Conservation (phyloP, 75 land plant genomes). For the Isoetes taiwanensis region DNA sequence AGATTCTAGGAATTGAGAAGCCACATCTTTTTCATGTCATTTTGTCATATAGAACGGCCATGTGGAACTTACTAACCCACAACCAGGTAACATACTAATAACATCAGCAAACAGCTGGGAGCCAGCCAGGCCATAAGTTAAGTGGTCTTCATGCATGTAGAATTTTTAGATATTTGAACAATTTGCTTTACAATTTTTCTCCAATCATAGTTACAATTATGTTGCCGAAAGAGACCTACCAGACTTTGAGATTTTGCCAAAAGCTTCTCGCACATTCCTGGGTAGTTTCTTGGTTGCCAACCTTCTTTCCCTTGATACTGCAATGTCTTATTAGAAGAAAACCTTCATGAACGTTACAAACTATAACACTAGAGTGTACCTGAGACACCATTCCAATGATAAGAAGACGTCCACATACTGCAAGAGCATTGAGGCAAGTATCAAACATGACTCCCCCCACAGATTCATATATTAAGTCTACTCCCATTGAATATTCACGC, state of each 20-base stretch:
- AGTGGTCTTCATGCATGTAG: too few relatives aligned
- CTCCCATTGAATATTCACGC: slow-evolving; percentile 73
- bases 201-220: too few relatives aligned
- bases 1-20: not conserved
- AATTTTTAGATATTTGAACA: too few relatives aligned
- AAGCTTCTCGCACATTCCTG: slow-evolving; percentile 84
- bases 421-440: slow-evolving; percentile 77
- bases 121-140: not conserved
- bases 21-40: too few relatives aligned
- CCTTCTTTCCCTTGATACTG: slow-evolving; percentile 88
- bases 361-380: slow-evolving; percentile 26
- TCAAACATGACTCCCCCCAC: slow-evolving; percentile 95
- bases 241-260: slow-evolving; percentile 83
- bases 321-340: not conserved
- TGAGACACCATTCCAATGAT: slow-evolving; percentile 98
- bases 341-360: not conserved
- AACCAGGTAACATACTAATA: too few relatives aligned
- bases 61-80: not conserved
- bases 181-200: too few relatives aligned
- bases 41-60: not conserved
- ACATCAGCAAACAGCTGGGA: too few relatives aligned
- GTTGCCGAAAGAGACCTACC: too few relatives aligned
- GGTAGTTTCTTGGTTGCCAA: slow-evolving; percentile 67
- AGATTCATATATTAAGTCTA: slow-evolving; percentile 86
- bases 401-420: slow-evolving; percentile 60